Percentiles rank a stretch among this genome's conserved stretches.
Evolutionary conservation across 2,329 filamentous ascomycete genomes (phyloP).

Genomic region (Scedosporium dehoogii): DNA sequence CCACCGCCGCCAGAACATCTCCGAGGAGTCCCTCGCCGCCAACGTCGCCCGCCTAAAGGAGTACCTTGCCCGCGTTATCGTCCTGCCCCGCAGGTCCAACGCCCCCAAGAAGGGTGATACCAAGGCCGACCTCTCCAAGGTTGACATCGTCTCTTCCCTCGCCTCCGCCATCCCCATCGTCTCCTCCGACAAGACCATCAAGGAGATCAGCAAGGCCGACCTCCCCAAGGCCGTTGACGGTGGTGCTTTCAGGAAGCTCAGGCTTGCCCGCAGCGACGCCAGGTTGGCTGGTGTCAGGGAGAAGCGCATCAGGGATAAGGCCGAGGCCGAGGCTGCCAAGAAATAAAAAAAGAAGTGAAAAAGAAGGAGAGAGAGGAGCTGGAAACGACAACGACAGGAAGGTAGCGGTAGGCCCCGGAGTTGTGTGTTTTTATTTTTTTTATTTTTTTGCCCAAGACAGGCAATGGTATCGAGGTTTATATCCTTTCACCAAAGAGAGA

Average conservation of each 20-base stretch:
- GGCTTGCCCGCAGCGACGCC: slow-evolving; percentile 73
- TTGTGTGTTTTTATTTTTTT: slow-evolving; percentile 5
- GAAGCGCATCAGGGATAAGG: slow-evolving; percentile 87
- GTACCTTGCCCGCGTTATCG: slow-evolving; percentile 91
- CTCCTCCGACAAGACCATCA: slow-evolving; percentile 54
- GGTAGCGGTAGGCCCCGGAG: background rate
- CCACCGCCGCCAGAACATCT: slow-evolving; percentile 92
- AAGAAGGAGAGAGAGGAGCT: slow-evolving; percentile 9
- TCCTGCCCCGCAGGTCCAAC: slow-evolving; percentile 93
- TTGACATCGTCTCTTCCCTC: slow-evolving; percentile 43
- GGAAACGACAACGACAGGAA: background rate
- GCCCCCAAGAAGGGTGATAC: slow-evolving; percentile 90
- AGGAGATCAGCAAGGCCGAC: slow-evolving; percentile 73
- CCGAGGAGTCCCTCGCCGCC: slow-evolving; percentile 84
- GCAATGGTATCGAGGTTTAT: background rate
- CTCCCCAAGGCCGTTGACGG: slow-evolving; percentile 66
- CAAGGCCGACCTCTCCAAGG: slow-evolving; percentile 67
- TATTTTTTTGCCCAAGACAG: too few species aligned
- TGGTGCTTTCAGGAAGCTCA: slow-evolving; percentile 79
- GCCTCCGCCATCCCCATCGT: slow-evolving; percentile 61
- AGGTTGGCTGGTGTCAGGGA: slow-evolving; percentile 75
- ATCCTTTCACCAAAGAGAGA: background rate
- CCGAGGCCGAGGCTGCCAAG: slow-evolving; percentile 74
- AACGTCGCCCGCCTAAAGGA: slow-evolving; percentile 98
- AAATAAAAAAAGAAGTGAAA: slow-evolving; percentile 49